Evolutionary conservation across 345 rosid species (phyloP).

Genomic region (Syzygium aromaticum): DNA sequence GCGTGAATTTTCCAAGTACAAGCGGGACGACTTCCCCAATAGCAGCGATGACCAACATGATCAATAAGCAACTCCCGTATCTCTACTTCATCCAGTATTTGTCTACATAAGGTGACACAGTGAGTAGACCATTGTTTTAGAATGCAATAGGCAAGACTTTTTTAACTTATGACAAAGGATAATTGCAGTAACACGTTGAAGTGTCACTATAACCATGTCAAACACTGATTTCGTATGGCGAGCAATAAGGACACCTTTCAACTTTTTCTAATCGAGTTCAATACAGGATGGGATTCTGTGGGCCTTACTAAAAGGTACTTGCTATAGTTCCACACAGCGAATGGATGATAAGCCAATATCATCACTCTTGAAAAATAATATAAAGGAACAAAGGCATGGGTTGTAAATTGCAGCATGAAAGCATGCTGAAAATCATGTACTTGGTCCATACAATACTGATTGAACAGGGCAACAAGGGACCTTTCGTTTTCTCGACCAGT

Average conservation of each 20-base stretch:
- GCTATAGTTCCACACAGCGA: background rate
- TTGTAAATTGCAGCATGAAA: too few relatives aligned
- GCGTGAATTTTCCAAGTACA: conserved; percentile 88
- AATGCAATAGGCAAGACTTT: background rate
- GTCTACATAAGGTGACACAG: conserved; percentile 34
- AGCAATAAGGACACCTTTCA: background rate
- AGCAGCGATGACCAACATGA: conserved; percentile 86
- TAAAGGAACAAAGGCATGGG: too few relatives aligned
- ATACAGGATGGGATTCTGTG: background rate
- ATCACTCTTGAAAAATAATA: too few relatives aligned
- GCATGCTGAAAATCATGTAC: too few relatives aligned
- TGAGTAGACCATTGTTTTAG: background rate
- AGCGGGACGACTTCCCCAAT: conserved; percentile 99
- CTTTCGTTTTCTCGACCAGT: too few relatives aligned
- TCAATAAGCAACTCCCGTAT: conserved; percentile 90
- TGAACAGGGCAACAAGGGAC: too few relatives aligned
- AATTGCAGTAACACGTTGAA: background rate
- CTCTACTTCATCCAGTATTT: conserved; percentile 80
- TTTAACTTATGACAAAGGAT: background rate
- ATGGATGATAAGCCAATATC: background rate
- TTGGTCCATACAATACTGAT: too few relatives aligned
- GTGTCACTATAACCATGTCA: background rate
- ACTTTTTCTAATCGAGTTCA: background rate
- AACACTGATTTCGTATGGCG: background rate
- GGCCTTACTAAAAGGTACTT: background rate